Conservation (phyloP, 2,329 filamentous ascomycete species). For the Apiospora sp. region DNA sequence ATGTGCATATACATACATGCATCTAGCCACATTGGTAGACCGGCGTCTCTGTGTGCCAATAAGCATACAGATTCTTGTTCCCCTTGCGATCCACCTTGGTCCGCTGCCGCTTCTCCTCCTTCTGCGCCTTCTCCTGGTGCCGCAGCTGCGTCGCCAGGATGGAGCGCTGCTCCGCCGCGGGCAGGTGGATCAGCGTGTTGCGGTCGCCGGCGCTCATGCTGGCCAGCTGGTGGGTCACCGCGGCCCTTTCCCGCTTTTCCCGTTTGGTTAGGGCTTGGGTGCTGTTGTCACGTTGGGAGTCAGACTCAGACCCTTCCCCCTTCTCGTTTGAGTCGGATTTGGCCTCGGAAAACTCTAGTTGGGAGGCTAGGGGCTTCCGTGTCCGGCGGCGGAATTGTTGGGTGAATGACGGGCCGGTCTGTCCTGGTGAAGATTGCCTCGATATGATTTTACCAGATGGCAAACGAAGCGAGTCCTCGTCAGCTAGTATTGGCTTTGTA, state of each 20-base stretch:
- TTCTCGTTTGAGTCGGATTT: constrained; percentile 21
- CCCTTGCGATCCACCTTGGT: constrained; percentile 42
- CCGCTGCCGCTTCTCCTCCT: constrained; percentile 38
- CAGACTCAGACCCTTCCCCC: background rate
- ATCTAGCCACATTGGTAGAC: constrained; percentile 43
- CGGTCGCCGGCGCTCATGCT: constrained; percentile 37
- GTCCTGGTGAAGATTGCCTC: background rate
- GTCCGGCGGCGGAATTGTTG: background rate
- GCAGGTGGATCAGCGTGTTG: constrained; percentile 34
- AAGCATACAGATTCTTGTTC: constrained; percentile 40
- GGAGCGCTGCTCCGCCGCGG: constrained; percentile 34
- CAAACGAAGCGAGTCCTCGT: constrained; percentile 37
- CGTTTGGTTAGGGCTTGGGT: constrained; percentile 24
- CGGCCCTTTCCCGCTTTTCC: constrained; percentile 34
- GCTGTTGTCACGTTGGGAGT: background rate
- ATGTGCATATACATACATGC: background rate
- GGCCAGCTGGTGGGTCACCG: constrained; percentile 32
- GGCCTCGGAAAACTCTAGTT: constrained; percentile 29
- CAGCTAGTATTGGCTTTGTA: constrained; percentile 30
- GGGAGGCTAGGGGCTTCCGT: background rate
- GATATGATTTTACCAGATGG: constrained; percentile 39
- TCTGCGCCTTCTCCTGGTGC: constrained; percentile 35
- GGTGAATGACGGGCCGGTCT: background rate
- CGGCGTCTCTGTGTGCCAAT: constrained; percentile 44
- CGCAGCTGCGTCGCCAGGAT: constrained; percentile 34